These are phyloP conservation scores for Sugiyamaella floridensis DNA, from an alignment of 805 yeast genomes.

Conservation along the genomic window DNA sequence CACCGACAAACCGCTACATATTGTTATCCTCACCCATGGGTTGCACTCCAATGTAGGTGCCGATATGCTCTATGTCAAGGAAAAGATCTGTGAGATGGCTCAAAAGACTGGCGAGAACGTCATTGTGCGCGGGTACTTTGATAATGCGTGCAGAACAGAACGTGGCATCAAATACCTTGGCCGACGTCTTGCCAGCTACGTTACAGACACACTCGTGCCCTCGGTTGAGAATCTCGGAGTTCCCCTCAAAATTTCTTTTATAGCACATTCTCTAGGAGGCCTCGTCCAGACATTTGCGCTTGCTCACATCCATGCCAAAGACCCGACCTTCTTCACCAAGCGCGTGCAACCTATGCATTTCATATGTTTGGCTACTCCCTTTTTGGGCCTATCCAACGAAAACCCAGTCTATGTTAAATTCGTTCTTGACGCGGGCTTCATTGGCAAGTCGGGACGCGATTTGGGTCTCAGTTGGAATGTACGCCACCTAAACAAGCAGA, in stretches of 20 bases:
- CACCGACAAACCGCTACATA: conserved; percentile 57
- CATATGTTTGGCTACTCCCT: conserved; percentile 79
- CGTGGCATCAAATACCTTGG: conserved; percentile 84
- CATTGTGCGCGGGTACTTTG: conserved; percentile 74
- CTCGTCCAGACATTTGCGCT: conserved; percentile 85
- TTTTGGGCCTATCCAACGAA: conserved; percentile 81
- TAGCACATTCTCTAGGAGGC: conserved; percentile 94
- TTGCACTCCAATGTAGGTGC: conserved; percentile 84
- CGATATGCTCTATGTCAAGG: conserved; percentile 84
- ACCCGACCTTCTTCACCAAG: conserved; percentile 62
- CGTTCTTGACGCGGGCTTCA: conserved; percentile 78
- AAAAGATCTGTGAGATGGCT: conserved; percentile 55
- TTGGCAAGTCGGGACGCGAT: conserved; percentile 93
- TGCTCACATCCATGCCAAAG: conserved; percentile 56
- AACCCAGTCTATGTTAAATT: conserved; percentile 79
- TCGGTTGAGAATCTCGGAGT: conserved; percentile 27
- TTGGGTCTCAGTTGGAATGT: conserved; percentile 53
- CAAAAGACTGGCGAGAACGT: conserved; percentile 48
- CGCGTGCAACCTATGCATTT: conserved; percentile 65
- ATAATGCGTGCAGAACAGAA: conserved; percentile 83
- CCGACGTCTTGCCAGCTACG: conserved; percentile 65
- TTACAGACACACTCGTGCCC: conserved; percentile 49
- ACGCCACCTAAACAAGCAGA: conserved; percentile 18
- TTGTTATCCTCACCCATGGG: conserved; percentile 86
- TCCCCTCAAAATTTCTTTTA: conserved; percentile 61